Evolutionary conservation across 2,329 filamentous ascomycete species (phyloP).

Genomic region (Rhynchosporium graminicola): DNA sequence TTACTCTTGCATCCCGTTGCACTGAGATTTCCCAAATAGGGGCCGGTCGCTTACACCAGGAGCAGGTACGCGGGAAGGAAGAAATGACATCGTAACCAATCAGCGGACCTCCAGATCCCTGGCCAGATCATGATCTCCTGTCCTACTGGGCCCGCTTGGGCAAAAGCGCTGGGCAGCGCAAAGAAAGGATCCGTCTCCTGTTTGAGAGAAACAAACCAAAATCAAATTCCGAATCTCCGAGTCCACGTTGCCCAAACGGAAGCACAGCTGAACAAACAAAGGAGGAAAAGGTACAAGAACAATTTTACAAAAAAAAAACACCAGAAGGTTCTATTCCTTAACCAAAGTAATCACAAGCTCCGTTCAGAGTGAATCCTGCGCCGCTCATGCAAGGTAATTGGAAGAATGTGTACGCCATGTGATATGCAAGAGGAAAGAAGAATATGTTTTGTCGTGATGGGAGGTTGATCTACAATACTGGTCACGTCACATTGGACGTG

Average conservation of each 20-base stretch:
- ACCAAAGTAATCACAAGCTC: neutral
- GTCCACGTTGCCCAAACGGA: too few species aligned
- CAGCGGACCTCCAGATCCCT: too few species aligned
- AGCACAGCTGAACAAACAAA: neutral
- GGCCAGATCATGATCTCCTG: too few species aligned
- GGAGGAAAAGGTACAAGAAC: neutral
- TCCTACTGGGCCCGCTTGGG: too few species aligned
- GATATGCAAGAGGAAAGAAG: slow-evolving; percentile 12
- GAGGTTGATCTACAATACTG: slow-evolving; percentile 5
- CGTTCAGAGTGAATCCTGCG: neutral
- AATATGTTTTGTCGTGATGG: neutral
- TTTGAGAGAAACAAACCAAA: too few species aligned
- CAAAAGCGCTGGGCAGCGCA: too few species aligned
- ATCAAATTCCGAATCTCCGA: too few species aligned
- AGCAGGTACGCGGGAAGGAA: neutral
- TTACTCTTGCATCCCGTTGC: too few species aligned
- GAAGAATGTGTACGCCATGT: slow-evolving; percentile 6
- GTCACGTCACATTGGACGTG: too few species aligned
- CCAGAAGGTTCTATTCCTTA: neutral
- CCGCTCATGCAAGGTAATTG: slow-evolving; percentile 23
- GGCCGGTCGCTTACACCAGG: neutral
- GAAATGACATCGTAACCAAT: too few species aligned
- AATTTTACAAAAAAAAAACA: neutral
- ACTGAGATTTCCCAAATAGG: too few species aligned
- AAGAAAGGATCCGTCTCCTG: too few species aligned